Evolutionary conservation across 2,329 filamentous ascomycete genomes (phyloP), one percentile per base, ranked within the genome.

Genomic region (Fusarium lateritium): DNA sequence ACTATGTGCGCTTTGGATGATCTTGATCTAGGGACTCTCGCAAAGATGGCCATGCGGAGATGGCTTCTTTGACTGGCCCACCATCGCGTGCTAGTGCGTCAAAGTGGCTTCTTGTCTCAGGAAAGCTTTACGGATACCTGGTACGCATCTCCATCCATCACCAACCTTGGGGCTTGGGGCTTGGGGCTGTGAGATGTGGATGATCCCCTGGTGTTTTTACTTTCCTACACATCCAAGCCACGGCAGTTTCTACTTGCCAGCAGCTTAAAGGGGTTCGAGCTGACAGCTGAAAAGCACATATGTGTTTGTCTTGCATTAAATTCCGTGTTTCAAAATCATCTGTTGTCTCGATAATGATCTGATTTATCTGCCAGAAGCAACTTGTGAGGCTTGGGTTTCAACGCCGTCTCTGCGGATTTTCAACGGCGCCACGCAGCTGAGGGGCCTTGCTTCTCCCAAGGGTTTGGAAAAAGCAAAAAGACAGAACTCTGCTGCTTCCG

Each of bases 281-380:
- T 54, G 22, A 47, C n/a, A 44, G 44, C 38, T 57, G 39, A 53
- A 65, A 53, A 43, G 36, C 21, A 52, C 22, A 28, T 21, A 24
- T 40, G 34, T 19, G 33, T 36, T 11, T 38, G 49, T 56, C 43
- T 50, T 55, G 15, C 36, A 55, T 44, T 44, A 42, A 34, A 34
- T n/a, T 51, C 24, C 54, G 50, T 42, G 28, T 36, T 61, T 53
- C 21, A 53, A 39, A 54, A 54, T 44, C 28, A 40, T 58, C 22
- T 40, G 39, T 31, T n/a, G 24, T 54, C 21, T 43, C n/a, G 14
- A 38, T 43, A 45, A 65, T 70, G 67, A 62, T 49, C 51, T 62
- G 63, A 71, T 62, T 64, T 21, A 11, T 31, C 28, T 38, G 26
- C 28, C 40, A 68, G 51, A 61, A 68, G 65, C 65, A 69, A 65